Evolutionary conservation across 2,329 filamentous ascomycete species (phyloP), one percentile per base, ranked within the genome.

Genomic region (Trichoderma arundinaceum): DNA sequence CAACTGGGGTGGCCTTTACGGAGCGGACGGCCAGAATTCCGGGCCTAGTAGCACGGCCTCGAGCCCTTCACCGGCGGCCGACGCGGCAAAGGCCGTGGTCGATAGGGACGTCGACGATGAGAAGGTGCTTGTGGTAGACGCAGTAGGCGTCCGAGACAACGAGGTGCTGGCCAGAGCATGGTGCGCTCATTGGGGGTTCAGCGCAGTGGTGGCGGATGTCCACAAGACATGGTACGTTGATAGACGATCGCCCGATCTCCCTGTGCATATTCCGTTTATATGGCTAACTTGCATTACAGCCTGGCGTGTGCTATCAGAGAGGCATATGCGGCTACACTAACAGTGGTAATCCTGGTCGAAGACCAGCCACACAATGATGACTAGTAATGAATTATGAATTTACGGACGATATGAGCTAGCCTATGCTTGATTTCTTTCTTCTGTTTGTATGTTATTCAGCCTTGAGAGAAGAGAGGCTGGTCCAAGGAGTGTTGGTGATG

Each of bases 141-240:
- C 90, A 0, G 88, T 91, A 74, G 90, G 90, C 0, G 89, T 90
- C 22, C 81, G 81, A 56, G 90, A 92, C 75, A 92, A 92, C 70
- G 90, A 92, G 76, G 90, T 92, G 4, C 83, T 93, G 71, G 90
- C 88, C 1, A 81, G 90, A 68, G 90, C 90, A 7, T 93, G 90
- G 90, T 92, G 90, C 74, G 85, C 89, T 64, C 88, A 92, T 71
- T 91, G 89, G 85, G 90, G 90, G 2, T 77, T 92, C 71, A 88
- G 84, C 72, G 90, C 90, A 1, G 79, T 93, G 17, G 84, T 92
- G 66, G 89, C 89, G 8, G 88, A 92, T 75, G 75, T 91, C 60
- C 80, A 84, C 66, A 86, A 83, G 78, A 92, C 90, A 15, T 92
- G 86, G 85, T 87, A 72, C 75, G 85, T 80, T 19, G 59, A 58